Evolutionary conservation across 1,284 basidiomycete genomes (phyloP), one percentile per base, ranked within the genome.

Genomic region (Hortiboletus rubellus): DNA sequence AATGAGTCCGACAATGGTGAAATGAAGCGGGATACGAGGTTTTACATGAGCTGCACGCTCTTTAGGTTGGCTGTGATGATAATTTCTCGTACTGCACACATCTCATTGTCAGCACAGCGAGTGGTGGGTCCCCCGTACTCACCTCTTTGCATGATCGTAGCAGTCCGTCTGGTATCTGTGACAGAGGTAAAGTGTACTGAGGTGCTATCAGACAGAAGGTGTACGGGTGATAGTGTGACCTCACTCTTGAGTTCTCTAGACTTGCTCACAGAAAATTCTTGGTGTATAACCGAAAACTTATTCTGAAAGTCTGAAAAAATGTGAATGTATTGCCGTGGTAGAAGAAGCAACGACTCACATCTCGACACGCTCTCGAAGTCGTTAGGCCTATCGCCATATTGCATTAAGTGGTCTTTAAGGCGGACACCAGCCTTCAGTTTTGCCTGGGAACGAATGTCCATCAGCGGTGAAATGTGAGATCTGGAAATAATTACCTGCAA

Each of bases 171-270:
- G 56, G 83, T 84, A 69, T 92, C 88, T 15, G 85, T 91, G 47
- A 92, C 89, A 52, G 87, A 81, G n/a, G 90, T 92, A 60, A 87
- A 78, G 71, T 91, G 89, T 55, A 88, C 88, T 90, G 58, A 52
- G 56, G 33, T 42, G n/a, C 18, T 40, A 47, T 57, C 36, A 64
- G 58, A 61, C 50, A 49, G 46, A 42, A 17, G 10, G 36, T 12
- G 38, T 38, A 36, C 22, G 3, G 7, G 55, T 52, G 38, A 55
- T 14, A 33, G 31, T 44, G 17, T 47, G 44, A 58, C 74, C 84
- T 55, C 64, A 89, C 89, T 82, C 66, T 84, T 88, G 17, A 88
- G 73, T 63, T 89, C 87, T 36, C 89, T 83, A 46, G 81, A 78
- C 61, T 80, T 87, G 69, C 87, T 89, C 17, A 85, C 84, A 22